Evolutionary conservation across 1,284 basidiomycete genomes (phyloP).

Genomic region (Trichosporon sp.): DNA sequence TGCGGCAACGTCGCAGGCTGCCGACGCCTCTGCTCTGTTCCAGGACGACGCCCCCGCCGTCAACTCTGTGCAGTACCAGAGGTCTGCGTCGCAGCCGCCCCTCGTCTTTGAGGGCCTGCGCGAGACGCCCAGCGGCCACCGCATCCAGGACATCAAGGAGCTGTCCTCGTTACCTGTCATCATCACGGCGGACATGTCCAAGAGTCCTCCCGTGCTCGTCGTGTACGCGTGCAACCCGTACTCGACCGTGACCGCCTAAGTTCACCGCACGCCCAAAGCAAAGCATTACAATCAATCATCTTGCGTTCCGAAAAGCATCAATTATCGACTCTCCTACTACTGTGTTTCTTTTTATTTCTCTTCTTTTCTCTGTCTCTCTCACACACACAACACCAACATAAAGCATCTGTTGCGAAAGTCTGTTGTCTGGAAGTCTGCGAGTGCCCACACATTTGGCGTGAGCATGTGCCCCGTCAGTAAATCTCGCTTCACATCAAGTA

Average conservation of each 20-base stretch:
- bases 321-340: not conserved
- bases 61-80: conserved; percentile 71
- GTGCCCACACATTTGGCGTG: not conserved
- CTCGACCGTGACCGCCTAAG: not conserved
- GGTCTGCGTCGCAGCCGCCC: conserved; percentile 70
- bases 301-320: not conserved
- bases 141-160: conserved; percentile 88
- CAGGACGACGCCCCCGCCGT: conserved; percentile 69
- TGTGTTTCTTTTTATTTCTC: not conserved
- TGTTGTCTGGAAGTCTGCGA: conserved; percentile 17
- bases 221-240: conserved; percentile 50
- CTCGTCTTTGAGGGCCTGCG: conserved; percentile 78
- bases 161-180: conserved; percentile 89
- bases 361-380: not conserved
- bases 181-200: conserved; percentile 87
- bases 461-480: not conserved
- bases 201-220: conserved; percentile 90
- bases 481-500: conserved; percentile 16
- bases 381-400: conserved; percentile 6
- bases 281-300: conserved; percentile 21
- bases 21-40: conserved; percentile 80
- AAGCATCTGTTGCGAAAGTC: conserved; percentile 14
- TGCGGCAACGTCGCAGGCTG: conserved; percentile 69
- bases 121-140: conserved; percentile 70
- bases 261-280: not conserved